Evolutionary conservation across 306 rosid species (phyloP), one percentile per base, ranked within the genome.

Genomic region (Trichosanthes truncata): DNA sequence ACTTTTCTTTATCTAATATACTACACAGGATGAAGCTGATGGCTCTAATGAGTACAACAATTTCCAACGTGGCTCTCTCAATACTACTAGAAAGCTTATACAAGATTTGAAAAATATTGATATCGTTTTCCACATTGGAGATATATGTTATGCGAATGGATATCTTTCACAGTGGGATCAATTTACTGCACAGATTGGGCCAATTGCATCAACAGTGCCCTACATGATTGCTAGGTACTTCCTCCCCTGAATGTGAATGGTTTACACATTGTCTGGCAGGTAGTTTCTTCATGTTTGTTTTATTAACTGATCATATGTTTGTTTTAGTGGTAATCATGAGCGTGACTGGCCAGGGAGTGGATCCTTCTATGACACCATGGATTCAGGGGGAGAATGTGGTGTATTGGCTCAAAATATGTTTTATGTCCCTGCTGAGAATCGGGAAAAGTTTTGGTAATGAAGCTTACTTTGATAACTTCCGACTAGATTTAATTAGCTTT

Each of bases 301-400:
- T 77, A 55, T 68, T 65, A 76, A 84, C 68, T 52, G 72, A 31
- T 78, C 20, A 57, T 25, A 13, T 75, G 31, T 71, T n/a, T 72
- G 82, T 81, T 89, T 38, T 77, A 92, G 98, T 81, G 98, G 97
- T 77, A 95, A 95, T 81, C 98, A 95, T 66, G 97, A 95, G 84
- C 97, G 97, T 78, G 98, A 95, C 88, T 95, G 98, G 98, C 98
- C 97, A 17, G 86, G 86, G 62, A 72, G 87, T 52, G 97, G 98
- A 65, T 92, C 98, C 45, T 91, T 95, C 81, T 95, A 91, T 63
- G 93, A 85, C 77, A 88, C 29, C 90, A 9, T 85, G 86, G 98
- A 95, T 87, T 95, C 96, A 3, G 97, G 98, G 21, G 98, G 98
- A 82, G 98, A 95, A 88, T 95, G 97, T 31, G 98, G 98, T 57